Evolutionary conservation across 768 basidiomycete genomes (phyloP).

Genomic region (Daedaleopsis nitida): DNA sequence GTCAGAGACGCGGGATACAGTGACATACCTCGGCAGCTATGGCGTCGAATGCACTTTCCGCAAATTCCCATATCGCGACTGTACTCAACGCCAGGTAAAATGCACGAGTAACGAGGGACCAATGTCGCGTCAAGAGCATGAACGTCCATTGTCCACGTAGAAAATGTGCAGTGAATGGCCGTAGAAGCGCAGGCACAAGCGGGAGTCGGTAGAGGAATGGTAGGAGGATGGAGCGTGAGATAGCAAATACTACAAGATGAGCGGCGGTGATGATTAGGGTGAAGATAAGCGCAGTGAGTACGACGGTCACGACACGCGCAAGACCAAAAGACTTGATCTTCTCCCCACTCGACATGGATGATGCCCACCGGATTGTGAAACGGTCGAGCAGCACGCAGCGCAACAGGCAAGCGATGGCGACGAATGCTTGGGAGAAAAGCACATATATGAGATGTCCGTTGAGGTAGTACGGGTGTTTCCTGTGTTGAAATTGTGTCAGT

Average conservation of each 20-base stretch:
- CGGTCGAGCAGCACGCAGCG: slow-evolving; percentile 68
- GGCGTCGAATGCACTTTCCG: slow-evolving; percentile 60
- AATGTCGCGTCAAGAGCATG: slow-evolving; percentile 48
- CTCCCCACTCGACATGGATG: slow-evolving; percentile 1
- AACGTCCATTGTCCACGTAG: slow-evolving; percentile 57
- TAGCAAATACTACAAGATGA: slow-evolving; percentile 50
- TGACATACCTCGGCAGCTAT: slow-evolving; percentile 54
- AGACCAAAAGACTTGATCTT: slow-evolving; percentile 18
- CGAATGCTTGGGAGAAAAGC: slow-evolving; percentile 50
- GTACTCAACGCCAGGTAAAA: slow-evolving; percentile 57
- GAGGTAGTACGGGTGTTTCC: slow-evolving; percentile 75
- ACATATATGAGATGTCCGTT: slow-evolving; percentile 71
- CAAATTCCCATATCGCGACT: slow-evolving; percentile 61
- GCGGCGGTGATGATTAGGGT: slow-evolving; percentile 37
- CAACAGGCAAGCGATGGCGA: slow-evolving; percentile 50
- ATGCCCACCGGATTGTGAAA: slow-evolving; percentile 40
- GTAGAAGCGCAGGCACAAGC: slow-evolving; percentile 48
- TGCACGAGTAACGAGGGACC: slow-evolving; percentile 46
- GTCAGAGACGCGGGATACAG: neutral
- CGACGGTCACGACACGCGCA: slow-evolving; percentile 21
- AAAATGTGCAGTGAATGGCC: slow-evolving; percentile 67
- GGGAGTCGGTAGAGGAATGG: slow-evolving; percentile 61
- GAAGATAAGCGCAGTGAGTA: slow-evolving; percentile 13
- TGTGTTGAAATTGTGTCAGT: slow-evolving; percentile 31
- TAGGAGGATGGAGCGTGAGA: slow-evolving; percentile 46